phyloP scores from a whole-genome alignment of 495 filamentous ascomycete genomes.

The Gamarada debralockiae region DNA sequence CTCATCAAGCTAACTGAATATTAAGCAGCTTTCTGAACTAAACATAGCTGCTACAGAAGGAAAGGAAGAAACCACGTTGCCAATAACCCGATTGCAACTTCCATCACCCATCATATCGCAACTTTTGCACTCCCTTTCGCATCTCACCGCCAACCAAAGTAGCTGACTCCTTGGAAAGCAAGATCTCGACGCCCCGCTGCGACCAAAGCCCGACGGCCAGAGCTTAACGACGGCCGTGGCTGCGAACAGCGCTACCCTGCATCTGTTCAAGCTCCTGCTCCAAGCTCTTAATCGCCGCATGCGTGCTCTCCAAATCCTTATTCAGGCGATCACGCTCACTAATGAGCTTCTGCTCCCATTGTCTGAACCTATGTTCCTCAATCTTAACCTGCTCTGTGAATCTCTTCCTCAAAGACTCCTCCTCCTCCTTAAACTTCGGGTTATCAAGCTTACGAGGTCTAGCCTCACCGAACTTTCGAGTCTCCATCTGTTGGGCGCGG shows the following conservation, averaged over 20 bases:
- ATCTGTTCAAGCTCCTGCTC: conserved; percentile 89
- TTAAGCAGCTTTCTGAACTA: conserved; percentile 13
- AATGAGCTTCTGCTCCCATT: conserved; percentile 99
- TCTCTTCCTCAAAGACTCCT: conserved; percentile 94
- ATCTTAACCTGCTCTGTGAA: conserved; percentile 99
- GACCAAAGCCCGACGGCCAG: too few relatives aligned
- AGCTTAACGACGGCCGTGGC: conserved; percentile 87
- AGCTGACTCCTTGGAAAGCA: neutral
- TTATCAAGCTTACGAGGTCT: conserved; percentile 97
- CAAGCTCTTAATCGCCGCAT: conserved; percentile 94
- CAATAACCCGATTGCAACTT: conserved; percentile 13
- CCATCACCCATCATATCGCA: neutral
- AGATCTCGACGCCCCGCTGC: neutral
- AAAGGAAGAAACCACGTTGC: conserved; percentile 20
- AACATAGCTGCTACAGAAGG: conserved; percentile 6
- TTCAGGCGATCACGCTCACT: conserved; percentile 96
- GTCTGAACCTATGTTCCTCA: conserved; percentile 96
- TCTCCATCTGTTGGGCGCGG: conserved; percentile 99
- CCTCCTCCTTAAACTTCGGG: conserved; percentile 99
- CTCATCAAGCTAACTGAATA: conserved; percentile 8
- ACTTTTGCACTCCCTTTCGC: neutral
- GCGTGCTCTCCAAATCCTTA: conserved; percentile 97
- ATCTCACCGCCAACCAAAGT: conserved; percentile 9
- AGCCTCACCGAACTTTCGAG: conserved; percentile 97
- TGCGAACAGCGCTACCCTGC: conserved; percentile 89